Evolutionary conservation across 2,329 filamentous ascomycete genomes (phyloP).

Genomic region (Fusarium fujikuroi): DNA sequence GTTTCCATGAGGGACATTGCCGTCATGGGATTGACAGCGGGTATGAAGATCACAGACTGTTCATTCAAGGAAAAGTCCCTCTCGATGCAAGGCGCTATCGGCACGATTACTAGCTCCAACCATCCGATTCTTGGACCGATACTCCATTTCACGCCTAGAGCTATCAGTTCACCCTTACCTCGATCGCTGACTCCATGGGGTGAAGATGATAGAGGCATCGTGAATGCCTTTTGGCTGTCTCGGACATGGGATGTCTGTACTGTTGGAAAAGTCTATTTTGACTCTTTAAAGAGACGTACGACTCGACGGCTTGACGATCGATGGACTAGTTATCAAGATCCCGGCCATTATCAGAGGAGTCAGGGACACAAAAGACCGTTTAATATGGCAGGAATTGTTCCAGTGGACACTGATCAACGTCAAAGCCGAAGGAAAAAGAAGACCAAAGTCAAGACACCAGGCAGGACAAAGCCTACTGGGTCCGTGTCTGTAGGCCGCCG

Average conservation of each 20-base stretch:
- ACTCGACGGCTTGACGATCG: neutral
- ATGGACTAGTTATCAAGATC: neutral
- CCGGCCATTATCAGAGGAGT: neutral
- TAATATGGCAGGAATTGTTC: neutral
- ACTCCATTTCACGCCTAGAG: neutral
- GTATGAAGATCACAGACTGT: neutral
- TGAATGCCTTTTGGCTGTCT: neutral
- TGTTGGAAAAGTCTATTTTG: neutral
- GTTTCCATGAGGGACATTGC: neutral
- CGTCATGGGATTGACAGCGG: neutral
- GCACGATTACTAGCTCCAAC: neutral
- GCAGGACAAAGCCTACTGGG: neutral
- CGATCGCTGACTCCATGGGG: neutral
- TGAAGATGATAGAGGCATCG: neutral
- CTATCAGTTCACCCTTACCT: neutral
- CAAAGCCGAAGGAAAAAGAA: neutral
- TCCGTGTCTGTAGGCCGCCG: neutral
- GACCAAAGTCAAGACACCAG: neutral
- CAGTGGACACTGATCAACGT: neutral
- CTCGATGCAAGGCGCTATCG: neutral
- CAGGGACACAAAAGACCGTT: neutral
- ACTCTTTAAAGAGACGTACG: neutral
- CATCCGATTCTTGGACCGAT: neutral
- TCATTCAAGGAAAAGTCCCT: neutral
- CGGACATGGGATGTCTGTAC: neutral